Base-by-base conservation (phyloP, 768 basidiomycete genomes). In the Boletus patriciae region DNA sequence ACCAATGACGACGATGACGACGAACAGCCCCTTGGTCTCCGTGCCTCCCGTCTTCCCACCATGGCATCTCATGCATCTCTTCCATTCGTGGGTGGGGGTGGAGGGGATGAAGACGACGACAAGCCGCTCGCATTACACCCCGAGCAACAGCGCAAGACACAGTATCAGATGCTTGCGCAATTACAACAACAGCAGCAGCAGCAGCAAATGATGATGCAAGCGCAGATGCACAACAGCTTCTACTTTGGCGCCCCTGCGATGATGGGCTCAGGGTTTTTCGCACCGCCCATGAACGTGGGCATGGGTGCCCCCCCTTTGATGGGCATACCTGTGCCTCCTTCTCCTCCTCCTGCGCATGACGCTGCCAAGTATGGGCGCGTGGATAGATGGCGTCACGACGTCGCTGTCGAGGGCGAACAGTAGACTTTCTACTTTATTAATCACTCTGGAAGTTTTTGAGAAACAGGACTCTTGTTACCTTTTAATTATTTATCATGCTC, bases 301-400 rank as follows among this genome's bases (percentile, higher is more conserved):
- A 64, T 82, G 69, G 75, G 81, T 68, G 77, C 78, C 59, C 78
- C 73, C n/a, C 73, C 80, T 59, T 76, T 70, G 48, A 71, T 83
- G 64, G 72, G 76, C 13, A 46, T 70, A 1, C 68, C 74, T 15
- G 63, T 74, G 18, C 68, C 73, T 33, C 73, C 80, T 34, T 84
- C 86, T 2, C 86, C 87, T 25, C 86, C 87, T 15, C 85, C 84
- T 10, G 66, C 78, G 40, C 81, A 80, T 23, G 90, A 92, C 55
- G 74, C 81, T 38, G 78, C 76, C 36, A 92, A 91, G 67, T 87
- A 80, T 59, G 82, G 80, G 10, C 77, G 82, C 4, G 90, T 93
- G 27, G 91, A 93, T 69, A 81, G 82, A 58, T 93, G 91, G 91
- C 83, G 91, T 61, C 84, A 80, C 59, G 84, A 90, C 63, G 88